Base-by-base conservation (phyloP, 140 eudicot species). In the Flaveria floridana region DNA sequence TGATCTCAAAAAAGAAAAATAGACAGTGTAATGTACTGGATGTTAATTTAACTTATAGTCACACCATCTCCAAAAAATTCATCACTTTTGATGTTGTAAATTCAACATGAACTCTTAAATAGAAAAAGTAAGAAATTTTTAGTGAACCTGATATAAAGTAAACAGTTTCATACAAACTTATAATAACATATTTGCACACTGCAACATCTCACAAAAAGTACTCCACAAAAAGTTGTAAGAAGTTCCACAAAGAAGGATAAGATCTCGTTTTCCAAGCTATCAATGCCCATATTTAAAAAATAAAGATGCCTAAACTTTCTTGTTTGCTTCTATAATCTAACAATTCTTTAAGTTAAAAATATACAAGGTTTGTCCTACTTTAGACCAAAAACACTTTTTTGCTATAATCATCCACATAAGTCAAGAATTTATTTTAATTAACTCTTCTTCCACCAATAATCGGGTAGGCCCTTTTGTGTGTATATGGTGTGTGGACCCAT, bases 231-330 rank as follows among this genome's bases (percentile, higher is more conserved):
- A 30, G 18, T 12, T 1, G 18, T 13, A 3, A 23, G 23, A 64
- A n/a, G 7, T 30, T 64, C 47, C 34, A 63, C 41, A 64, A 30
- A 64, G n/a, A 61, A 26, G 34, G 20, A 11, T 28, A 13, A 61
- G 19, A 61, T 61, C 67, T 61, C 67, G 30, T 62, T 28, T 62
- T 59, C 65, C 39, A 59, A 59, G 65, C 39, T 59, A 28, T 62
- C 23, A 62, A 12, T 14, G 48, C 69, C 69, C 47, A 64, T 64
- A 8, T 44, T 61, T 25, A 15, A 63, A 64, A 64, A 64, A 0
- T 18, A 64, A 64, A 64, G 25, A 30, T 64, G 13, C 48, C 21
- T 65, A 14, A 65, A 18, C 26, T 65, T 65, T 65, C 26, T 65
- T 37, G 71, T 65, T 65, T 65, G 71, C 70, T 64, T 5, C 23